Conservation (phyloP, 108 stramenopile species). For the Mayamaea pseudoterrestris region DNA sequence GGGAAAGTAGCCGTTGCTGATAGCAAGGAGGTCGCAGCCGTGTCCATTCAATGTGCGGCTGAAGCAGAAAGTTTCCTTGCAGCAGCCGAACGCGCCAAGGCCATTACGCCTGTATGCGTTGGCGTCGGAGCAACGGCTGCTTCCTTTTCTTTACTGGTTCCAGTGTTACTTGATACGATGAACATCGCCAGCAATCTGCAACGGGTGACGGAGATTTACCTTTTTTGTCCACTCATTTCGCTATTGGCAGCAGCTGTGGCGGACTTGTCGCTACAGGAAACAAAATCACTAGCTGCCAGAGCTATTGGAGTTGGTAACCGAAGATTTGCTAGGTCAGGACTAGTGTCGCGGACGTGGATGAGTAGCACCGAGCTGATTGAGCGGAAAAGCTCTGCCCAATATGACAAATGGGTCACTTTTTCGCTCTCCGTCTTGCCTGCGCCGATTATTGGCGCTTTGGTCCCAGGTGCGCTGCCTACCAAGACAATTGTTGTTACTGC, state of each 20-base stretch:
- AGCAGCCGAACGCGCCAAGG: conserved; percentile 79
- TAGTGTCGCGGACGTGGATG: conserved; percentile 78
- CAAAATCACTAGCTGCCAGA: conserved; percentile 23
- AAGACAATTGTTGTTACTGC: conserved; percentile 72
- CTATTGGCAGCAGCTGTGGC: conserved; percentile 61
- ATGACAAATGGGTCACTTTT: conserved; percentile 57
- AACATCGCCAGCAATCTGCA: conserved; percentile 13
- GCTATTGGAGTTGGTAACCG: conserved; percentile 80
- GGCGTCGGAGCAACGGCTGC: conserved; percentile 77
- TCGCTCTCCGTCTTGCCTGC: conserved; percentile 52
- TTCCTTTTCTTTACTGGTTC: conserved; percentile 57
- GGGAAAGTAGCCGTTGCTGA: conserved; percentile 81
- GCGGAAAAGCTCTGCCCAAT: conserved; percentile 22
- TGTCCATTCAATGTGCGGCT: conserved; percentile 76
- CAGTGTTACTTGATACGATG: conserved; percentile 44
- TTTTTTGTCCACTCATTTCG: conserved; percentile 60
- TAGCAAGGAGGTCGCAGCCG: conserved; percentile 82
- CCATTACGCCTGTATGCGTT: conserved; percentile 81
- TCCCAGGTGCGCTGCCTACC: conserved; percentile 62
- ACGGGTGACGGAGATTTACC: conserved; percentile 52
- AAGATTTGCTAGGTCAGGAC: conserved; percentile 59
- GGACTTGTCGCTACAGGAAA: conserved; percentile 61
- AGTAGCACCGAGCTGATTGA: conserved; percentile 53
- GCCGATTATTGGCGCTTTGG: conserved; percentile 58
- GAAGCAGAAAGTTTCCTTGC: conserved; percentile 81